phyloP scores from a whole-genome alignment of 192 early-diverging fungal genomes.

The Funneliformis geosporum region DNA sequence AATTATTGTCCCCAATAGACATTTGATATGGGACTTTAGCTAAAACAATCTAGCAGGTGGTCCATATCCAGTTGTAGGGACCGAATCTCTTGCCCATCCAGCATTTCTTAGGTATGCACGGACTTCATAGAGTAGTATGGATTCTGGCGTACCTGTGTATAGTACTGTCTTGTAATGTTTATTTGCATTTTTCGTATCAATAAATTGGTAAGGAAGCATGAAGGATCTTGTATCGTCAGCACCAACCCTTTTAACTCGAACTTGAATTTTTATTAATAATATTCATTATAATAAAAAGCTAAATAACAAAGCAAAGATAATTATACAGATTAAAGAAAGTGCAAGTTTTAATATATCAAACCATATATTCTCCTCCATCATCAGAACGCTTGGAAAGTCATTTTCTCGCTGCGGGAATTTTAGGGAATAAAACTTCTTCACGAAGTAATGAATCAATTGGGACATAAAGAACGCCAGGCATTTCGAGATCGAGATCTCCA shows the following conservation, averaged over 20 bases:
- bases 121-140: neutral
- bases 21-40: too few relatives aligned
- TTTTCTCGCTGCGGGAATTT: neutral
- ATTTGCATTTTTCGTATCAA: neutral
- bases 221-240: neutral
- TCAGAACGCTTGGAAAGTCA: neutral
- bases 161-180: constrained; percentile 26
- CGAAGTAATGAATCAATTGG: constrained; percentile 24
- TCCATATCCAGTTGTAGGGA: neutral
- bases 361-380: constrained; percentile 1
- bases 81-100: neutral
- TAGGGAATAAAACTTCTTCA: constrained; percentile 1
- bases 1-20: constrained; percentile 15
- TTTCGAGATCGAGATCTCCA: neutral
- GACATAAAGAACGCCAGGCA: constrained; percentile 11
- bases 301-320: too few relatives aligned
- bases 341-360: neutral
- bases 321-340: too few relatives aligned
- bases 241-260: constrained; percentile 20
- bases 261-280: constrained; percentile 23
- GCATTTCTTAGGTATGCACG: neutral
- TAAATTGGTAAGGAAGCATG: neutral
- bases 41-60: neutral
- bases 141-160: constrained; percentile 6
- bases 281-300: neutral